A percentile compares a stretch with the other conserved stretches of the same genome.
These are phyloP conservation scores for Solanum lycopersicoides DNA, from an alignment of 257 asterid species.

Conservation along the genomic window DNA sequence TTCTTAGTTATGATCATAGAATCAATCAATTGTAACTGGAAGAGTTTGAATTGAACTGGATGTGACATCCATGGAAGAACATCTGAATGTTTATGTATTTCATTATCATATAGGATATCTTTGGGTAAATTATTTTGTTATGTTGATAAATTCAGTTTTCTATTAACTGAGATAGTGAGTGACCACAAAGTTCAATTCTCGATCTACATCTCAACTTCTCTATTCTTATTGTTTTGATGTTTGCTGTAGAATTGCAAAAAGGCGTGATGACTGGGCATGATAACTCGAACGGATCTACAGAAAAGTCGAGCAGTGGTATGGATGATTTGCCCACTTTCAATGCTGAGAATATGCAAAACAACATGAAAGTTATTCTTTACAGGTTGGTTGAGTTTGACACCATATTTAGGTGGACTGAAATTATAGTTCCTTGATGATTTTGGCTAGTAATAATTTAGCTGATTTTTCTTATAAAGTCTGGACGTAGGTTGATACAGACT, in stretches of 20 bases:
- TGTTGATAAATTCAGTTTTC: neutral
- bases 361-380: conserved; percentile 53
- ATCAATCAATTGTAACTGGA: neutral
- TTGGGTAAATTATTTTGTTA: neutral
- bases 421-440: neutral
- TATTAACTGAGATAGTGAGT: neutral
- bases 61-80: neutral
- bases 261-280: conserved; percentile 44
- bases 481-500: neutral
- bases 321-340: conserved; percentile 59
- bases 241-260: neutral
- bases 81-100: neutral
- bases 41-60: neutral
- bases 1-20: neutral
- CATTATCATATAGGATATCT: neutral
- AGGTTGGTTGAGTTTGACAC: conserved; percentile 31
- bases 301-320: conserved; percentile 35
- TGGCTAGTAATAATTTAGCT: neutral
- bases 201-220: neutral
- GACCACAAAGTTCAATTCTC: neutral
- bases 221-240: neutral
- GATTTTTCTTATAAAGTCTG: neutral
- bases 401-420: neutral
- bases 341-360: conserved; percentile 66
- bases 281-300: conserved; percentile 28